Evolutionary conservation across 257 asterid genomes (phyloP), one percentile per base, ranked within the genome.

Genomic region (Fraxinus quadrangulata): DNA sequence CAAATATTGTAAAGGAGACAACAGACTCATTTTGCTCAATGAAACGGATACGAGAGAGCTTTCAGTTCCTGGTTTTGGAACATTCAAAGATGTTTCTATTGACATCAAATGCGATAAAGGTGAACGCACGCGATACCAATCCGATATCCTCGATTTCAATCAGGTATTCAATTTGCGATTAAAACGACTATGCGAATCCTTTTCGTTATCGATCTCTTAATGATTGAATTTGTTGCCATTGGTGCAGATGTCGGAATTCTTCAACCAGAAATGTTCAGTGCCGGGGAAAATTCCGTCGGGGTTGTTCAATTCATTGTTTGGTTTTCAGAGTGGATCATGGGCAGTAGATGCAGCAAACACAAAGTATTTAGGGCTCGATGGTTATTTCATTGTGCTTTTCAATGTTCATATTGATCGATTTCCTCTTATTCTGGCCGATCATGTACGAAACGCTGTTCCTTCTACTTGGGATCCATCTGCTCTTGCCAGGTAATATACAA

Each of bases 201-300:
- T 21, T 28, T 49, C 33, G 21, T 70, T 36, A 37, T 42, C 51
- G 51, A 42, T 11, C 51, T 69, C 8, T 26, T 37, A 61, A 3
- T 51, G 31, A n/a, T 61, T 31, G 70, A 28, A 24, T 54, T 42
- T 45, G 26, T 19, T 77, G 14, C 12, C 2, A 14, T 59, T 17
- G 47, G 6, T 3, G 74, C 76, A 95, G 99, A 95, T 95, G 99
- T 93, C 98, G 66, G 96, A 93, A 70, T 80, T 88, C n/a, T 85
- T 88, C 78, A 95, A 95, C 79, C 94, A 86, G 73, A 90, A 80
- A 77, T 9, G 89, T 40, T 87, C 97, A 42, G 86, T 91, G 42
- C 83, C 92, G 0, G 99, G 99, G n/a, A 95, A 93, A 72, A 84
- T 95, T 9, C 99, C 99, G 31, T 86, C 91, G 10, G 98, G 99